phyloP scores from a whole-genome alignment of 768 basidiomycete species.

The Cubamyces sp. region DNA sequence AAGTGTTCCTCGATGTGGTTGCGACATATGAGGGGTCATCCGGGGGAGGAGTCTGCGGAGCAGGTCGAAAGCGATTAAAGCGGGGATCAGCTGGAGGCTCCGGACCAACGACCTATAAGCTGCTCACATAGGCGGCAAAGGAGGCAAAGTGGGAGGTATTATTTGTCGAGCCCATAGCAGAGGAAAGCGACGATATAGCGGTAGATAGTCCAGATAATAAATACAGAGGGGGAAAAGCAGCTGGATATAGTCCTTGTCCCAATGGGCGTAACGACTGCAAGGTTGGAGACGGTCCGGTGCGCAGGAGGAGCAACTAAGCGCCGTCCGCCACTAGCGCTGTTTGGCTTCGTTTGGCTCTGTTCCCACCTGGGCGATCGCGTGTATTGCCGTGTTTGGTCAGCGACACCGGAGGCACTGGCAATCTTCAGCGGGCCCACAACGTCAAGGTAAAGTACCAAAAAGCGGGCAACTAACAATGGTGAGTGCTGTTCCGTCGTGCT shows the following conservation, averaged over 20 bases:
- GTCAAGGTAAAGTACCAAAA: conserved; percentile 35
- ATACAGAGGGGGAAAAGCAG: conserved; percentile 15
- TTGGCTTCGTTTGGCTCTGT: conserved; percentile 22
- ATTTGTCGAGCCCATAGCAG: conserved; percentile 41
- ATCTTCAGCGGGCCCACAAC: conserved; percentile 32
- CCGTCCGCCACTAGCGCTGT: conserved; percentile 11
- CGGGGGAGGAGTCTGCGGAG: conserved; percentile 56
- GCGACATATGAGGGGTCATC: conserved; percentile 48
- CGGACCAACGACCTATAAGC: conserved; percentile 6
- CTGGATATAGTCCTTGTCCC: neutral
- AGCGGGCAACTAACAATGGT: conserved; percentile 37
- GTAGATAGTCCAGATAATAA: conserved; percentile 15
- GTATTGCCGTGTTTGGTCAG: conserved; percentile 29
- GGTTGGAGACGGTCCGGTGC: conserved; percentile 16
- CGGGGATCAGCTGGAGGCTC: neutral
- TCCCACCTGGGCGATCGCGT: conserved; percentile 19
- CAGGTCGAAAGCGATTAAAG: neutral
- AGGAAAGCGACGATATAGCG: neutral
- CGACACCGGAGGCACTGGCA: conserved; percentile 26
- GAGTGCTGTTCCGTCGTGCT: conserved; percentile 28
- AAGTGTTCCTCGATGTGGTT: conserved; percentile 28
- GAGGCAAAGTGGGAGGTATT: conserved; percentile 42
- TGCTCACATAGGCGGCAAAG: conserved; percentile 65
- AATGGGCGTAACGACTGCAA: neutral
- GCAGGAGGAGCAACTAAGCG: conserved; percentile 9